Evolutionary conservation across 345 rosid species (phyloP), one percentile per base, ranked within the genome.

Genomic region (Punica granatum): DNA sequence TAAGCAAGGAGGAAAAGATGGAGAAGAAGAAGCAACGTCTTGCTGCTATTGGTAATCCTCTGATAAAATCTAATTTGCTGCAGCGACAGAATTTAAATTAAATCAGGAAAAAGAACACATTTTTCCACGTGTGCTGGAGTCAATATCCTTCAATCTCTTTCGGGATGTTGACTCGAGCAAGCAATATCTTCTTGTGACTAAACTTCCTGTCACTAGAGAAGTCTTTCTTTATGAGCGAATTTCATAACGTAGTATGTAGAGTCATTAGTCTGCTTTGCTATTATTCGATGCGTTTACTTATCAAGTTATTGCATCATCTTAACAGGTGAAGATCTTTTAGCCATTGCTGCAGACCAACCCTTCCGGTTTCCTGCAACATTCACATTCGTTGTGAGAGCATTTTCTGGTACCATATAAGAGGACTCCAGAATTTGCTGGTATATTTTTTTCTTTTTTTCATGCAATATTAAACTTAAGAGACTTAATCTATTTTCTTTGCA

Each of bases 281-380:
- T 26, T 36, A 63, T 36, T 62, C 35, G 48, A 62, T 39, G 39
- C 10, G 2, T 19, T 62, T 30, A 39, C 13, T 19, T 25, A 35
- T 62, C 43, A 6, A 62, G 30, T 63, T 39, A 63, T 63, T 63
- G 48, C 32, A n/a, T 14, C 12, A 19, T 73, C 75, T 79, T 69
- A 67, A 70, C 95, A 88, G 99, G 99, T 69, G 97, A 94, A 82
- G 99, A 94, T 79, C 80, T 94, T 62, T 81, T 94, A 78, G 78
- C 99, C 76, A 91, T 94, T 78, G 96, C 97, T 23, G 91, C 92
- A 60, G 99, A 94, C 81, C 99, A 94, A 78, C 99, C 99, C 74
- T 94, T 94, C 67, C 86, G 99, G 68, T 94, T 94, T 76, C 97
- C 97, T 7, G 97, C 99, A 75, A 94, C 97, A 35, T 94, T 94